Percentiles rank a stretch among this genome's conserved stretches.
Evolutionary conservation across 192 early-diverging fungal genomes (phyloP).

Genomic region (Umbelopsis vinacea): DNA sequence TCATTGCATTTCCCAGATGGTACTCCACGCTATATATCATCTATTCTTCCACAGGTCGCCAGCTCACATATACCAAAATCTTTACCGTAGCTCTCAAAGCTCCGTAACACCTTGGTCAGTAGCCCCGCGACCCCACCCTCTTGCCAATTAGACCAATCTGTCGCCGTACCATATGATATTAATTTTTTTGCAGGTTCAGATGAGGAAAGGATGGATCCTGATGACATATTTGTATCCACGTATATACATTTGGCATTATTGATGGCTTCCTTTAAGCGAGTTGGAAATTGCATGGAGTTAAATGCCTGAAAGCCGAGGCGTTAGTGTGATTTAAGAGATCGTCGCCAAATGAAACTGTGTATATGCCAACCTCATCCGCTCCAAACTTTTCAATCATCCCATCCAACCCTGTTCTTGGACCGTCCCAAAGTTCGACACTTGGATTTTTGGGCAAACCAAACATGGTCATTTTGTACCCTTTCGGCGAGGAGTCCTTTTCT

Average conservation of each 20-base stretch:
- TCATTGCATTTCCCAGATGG: too few species aligned
- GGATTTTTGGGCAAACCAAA: slow-evolving; percentile 83
- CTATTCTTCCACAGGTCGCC: background rate
- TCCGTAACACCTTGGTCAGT: background rate
- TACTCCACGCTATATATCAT: too few species aligned
- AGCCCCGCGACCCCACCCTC: slow-evolving; percentile 19
- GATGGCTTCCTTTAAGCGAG: slow-evolving; percentile 23
- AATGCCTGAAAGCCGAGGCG: slow-evolving; percentile 24
- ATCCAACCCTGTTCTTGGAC: slow-evolving; percentile 81
- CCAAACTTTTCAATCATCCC: slow-evolving; percentile 78
- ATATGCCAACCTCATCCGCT: slow-evolving; percentile 71
- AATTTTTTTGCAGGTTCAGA: slow-evolving; percentile 9
- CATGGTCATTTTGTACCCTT: slow-evolving; percentile 83
- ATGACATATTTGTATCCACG: slow-evolving; percentile 31
- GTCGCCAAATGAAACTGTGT: too few species aligned
- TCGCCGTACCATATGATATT: slow-evolving; percentile 15
- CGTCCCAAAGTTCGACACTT: slow-evolving; percentile 89
- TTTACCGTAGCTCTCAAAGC: slow-evolving; percentile 16
- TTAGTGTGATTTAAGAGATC: too few species aligned
- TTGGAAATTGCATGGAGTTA: slow-evolving; percentile 31
- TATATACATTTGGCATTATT: slow-evolving; percentile 27
- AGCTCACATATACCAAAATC: slow-evolving; percentile 1
- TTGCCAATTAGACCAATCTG: slow-evolving; percentile 24
- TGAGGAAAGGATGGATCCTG: background rate
- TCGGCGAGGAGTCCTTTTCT: slow-evolving; percentile 52